Conservation (phyloP, 768 basidiomycete genomes). For the Leccinellum albellum region DNA sequence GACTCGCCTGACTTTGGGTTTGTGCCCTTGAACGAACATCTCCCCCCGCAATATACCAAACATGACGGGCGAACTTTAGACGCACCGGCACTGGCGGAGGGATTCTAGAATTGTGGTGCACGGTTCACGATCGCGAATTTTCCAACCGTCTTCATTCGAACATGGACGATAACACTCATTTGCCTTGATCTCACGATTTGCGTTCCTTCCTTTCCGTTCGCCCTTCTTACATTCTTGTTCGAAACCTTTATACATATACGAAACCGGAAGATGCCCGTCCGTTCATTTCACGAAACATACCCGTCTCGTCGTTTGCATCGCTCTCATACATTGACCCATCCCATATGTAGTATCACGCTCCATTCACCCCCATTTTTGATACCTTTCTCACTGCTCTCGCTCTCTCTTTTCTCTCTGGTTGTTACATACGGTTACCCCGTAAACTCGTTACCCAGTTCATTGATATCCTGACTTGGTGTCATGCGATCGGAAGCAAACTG, state of each 20-base stretch:
- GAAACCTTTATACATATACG: conserved; percentile 28
- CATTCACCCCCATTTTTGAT: conserved; percentile 34
- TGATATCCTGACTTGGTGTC: conserved; percentile 31
- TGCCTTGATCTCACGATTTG: conserved; percentile 32
- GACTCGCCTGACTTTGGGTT: conserved; percentile 86
- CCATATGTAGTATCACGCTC: conserved; percentile 36
- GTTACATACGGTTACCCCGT: conserved; percentile 38
- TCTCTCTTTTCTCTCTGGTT: conserved; percentile 13
- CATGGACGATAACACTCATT: conserved; percentile 30
- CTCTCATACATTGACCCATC: conserved; percentile 34
- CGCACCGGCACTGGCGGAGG: conserved; percentile 19
- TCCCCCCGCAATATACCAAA: conserved; percentile 62
- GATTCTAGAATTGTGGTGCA: conserved; percentile 29
- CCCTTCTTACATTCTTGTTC: conserved; percentile 24
- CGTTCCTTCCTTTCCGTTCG: conserved; percentile 27
- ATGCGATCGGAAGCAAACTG: conserved; percentile 12
- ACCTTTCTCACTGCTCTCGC: conserved; percentile 24
- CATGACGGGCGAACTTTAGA: conserved; percentile 48
- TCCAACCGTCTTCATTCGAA: conserved; percentile 32
- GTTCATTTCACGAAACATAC: conserved; percentile 35
- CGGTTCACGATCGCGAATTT: conserved; percentile 23
- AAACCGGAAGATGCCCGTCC: conserved; percentile 34
- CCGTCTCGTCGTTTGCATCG: conserved; percentile 35
- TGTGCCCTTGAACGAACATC: conserved; percentile 77
- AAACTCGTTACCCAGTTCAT: conserved; percentile 32